A percentile compares a stretch with the other conserved stretches of the same genome.
Evolutionary conservation across 2,329 filamentous ascomycete species (phyloP).

Genomic region (Ophiostoma australiae): DNA sequence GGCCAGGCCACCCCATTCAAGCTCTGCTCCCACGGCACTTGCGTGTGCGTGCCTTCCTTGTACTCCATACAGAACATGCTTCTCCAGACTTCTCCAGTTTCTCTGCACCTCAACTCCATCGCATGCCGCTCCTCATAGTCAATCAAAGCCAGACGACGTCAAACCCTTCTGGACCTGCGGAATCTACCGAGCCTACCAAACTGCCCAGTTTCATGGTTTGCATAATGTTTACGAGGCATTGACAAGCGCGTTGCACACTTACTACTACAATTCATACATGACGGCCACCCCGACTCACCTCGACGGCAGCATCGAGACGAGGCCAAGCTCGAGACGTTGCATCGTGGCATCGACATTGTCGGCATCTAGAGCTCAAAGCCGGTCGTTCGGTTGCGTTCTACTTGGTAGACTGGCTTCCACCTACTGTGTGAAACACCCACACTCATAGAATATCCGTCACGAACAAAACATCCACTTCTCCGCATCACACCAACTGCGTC

Average conservation of each 20-base stretch:
- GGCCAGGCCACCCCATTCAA: background rate
- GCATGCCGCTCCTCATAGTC: background rate
- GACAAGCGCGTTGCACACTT: background rate
- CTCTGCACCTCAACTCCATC: constrained; percentile 8
- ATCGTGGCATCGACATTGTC: background rate
- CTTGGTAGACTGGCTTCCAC: background rate
- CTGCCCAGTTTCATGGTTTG: background rate
- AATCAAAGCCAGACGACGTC: background rate
- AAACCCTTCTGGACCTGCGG: background rate
- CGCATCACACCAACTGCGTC: background rate
- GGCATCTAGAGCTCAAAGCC: background rate
- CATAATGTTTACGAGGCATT: background rate
- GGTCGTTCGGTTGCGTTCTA: background rate
- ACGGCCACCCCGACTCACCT: background rate
- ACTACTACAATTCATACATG: background rate
- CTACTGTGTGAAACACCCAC: background rate
- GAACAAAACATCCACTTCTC: background rate
- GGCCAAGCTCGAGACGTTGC: background rate
- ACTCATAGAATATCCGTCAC: background rate
- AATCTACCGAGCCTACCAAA: background rate
- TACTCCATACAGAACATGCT: background rate
- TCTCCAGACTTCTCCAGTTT: background rate
- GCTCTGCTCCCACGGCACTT: background rate
- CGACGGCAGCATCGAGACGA: background rate
- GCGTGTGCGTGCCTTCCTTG: background rate